phyloP scores from a whole-genome alignment of 768 basidiomycete species.

The Pleurotus tuoliensis region DNA sequence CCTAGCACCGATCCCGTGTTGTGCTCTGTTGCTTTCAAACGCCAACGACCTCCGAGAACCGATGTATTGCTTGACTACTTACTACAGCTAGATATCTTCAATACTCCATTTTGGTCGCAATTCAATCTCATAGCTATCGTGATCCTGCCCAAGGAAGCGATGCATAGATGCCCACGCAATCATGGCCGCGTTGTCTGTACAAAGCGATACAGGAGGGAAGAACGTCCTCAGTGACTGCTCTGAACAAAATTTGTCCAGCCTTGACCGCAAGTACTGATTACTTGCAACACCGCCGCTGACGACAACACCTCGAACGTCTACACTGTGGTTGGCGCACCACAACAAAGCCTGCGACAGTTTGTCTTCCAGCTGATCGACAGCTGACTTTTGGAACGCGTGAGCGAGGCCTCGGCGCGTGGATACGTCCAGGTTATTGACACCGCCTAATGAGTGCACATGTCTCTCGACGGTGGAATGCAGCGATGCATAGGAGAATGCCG shows the following conservation, averaged over 20 bases:
- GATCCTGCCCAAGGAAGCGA: slow-evolving; percentile 61
- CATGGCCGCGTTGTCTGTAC: slow-evolving; percentile 98
- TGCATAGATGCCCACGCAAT: slow-evolving; percentile 90
- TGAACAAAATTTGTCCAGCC: slow-evolving; percentile 36
- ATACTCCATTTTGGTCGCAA: slow-evolving; percentile 77
- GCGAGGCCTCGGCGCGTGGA: slow-evolving; percentile 49
- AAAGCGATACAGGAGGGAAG: slow-evolving; percentile 77
- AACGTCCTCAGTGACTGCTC: slow-evolving; percentile 38
- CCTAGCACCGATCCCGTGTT: not conserved
- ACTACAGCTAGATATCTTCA: slow-evolving; percentile 36
- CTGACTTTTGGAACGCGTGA: slow-evolving; percentile 68
- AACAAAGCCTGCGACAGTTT: slow-evolving; percentile 60
- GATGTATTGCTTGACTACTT: no score
- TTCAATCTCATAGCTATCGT: slow-evolving; percentile 59
- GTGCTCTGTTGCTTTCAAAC: not conserved
- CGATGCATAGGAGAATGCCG: slow-evolving; percentile 78
- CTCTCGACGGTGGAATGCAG: slow-evolving; percentile 71
- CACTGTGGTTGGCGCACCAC: slow-evolving; percentile 37
- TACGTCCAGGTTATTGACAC: slow-evolving; percentile 36
- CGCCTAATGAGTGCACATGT: slow-evolving; percentile 40
- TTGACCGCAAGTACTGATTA: slow-evolving; percentile 38
- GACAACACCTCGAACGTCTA: slow-evolving; percentile 57
- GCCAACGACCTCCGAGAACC: not conserved
- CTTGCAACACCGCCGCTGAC: slow-evolving; percentile 94
- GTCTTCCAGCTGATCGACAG: slow-evolving; percentile 67